Percentiles rank a stretch among this genome's conserved stretches.
Conservation (phyloP, 129 eudicot species). For the Tanacetum coccineum region DNA sequence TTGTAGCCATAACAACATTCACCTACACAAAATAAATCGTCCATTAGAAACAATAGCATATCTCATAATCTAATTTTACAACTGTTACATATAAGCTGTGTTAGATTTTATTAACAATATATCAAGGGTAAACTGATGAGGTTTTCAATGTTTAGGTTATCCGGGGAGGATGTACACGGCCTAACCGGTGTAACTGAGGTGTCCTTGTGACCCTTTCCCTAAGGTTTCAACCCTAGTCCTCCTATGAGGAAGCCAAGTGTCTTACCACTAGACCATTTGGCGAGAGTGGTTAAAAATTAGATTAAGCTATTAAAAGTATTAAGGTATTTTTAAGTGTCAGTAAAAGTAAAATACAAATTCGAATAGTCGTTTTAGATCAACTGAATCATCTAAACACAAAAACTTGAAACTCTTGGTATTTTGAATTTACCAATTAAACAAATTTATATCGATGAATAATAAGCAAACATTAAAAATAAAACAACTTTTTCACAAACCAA, state of each 20-base stretch:
- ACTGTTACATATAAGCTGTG: neutral
- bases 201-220: too few species aligned
- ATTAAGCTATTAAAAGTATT: neutral
- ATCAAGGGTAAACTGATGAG: neutral
- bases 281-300: too few species aligned
- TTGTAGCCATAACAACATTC: conserved; percentile 52
- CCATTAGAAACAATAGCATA: neutral
- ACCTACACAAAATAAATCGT: conserved; percentile 21
- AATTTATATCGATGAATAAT: conserved; percentile 1
- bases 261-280: too few species aligned
- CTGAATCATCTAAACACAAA: neutral
- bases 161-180: too few species aligned
- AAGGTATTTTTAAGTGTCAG: neutral
- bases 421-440: conserved; percentile 9
- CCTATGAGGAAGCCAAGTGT: too few species aligned
- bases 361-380: neutral
- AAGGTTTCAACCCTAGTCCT: too few species aligned
- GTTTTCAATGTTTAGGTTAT: too few species aligned
- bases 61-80: neutral
- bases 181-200: too few species aligned
- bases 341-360: neutral
- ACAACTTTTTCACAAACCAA: too few species aligned
- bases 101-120: neutral
- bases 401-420: neutral
- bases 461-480: neutral